Evolutionary conservation across 768 basidiomycete species (phyloP).

Genomic region (Panellus pusillus): DNA sequence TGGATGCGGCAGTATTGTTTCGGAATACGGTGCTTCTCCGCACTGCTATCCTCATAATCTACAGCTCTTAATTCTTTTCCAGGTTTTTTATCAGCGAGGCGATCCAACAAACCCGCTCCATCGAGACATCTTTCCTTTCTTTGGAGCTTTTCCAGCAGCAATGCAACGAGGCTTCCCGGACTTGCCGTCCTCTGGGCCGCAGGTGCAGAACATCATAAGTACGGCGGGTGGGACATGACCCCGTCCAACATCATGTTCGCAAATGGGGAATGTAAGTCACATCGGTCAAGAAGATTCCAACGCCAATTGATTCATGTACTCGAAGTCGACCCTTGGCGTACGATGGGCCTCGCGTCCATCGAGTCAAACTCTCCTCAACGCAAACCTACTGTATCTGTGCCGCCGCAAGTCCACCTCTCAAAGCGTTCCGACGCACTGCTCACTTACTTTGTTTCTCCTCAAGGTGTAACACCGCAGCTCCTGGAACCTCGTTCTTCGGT

Average conservation of each 20-base stretch:
- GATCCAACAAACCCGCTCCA: constrained; percentile 45
- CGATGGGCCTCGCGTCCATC: constrained; percentile 51
- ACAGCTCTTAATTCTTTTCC: background rate
- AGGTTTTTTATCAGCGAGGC: constrained; percentile 50
- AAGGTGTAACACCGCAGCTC: constrained; percentile 40
- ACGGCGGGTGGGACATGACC: constrained; percentile 53
- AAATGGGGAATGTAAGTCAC: constrained; percentile 47
- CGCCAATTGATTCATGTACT: background rate
- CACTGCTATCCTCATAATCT: background rate
- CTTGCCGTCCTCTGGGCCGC: constrained; percentile 37
- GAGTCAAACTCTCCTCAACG: constrained; percentile 47
- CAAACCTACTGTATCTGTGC: constrained; percentile 36
- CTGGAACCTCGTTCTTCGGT: constrained; percentile 42
- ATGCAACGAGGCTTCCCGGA: constrained; percentile 43
- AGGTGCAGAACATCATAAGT: constrained; percentile 46
- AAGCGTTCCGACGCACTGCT: background rate
- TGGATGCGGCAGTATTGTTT: constrained; percentile 59
- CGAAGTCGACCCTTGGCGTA: constrained; percentile 52
- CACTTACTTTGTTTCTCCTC: background rate
- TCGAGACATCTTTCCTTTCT: constrained; percentile 47
- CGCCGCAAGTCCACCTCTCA: constrained; percentile 30
- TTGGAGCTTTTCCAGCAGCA: constrained; percentile 46
- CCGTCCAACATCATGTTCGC: constrained; percentile 48
- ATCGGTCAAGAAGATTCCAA: background rate
- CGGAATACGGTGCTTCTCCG: constrained; percentile 42